Percentiles rank a stretch among this genome's conserved stretches.
phyloP scores from a whole-genome alignment of 768 basidiomycete species.

The Rhizopogon vulgaris region DNA sequence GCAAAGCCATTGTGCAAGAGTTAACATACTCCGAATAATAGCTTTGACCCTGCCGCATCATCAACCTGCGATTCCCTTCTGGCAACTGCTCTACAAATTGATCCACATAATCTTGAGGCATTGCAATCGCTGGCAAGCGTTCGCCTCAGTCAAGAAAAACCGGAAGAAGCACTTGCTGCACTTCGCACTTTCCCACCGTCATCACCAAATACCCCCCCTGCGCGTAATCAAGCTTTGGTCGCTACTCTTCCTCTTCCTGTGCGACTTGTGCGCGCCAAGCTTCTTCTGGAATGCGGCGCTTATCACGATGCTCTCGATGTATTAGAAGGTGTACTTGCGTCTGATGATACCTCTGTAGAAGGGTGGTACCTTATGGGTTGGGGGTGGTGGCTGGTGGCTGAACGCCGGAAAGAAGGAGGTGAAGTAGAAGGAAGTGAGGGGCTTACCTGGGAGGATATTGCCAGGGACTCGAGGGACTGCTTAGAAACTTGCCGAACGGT shows the following conservation, averaged over 20 bases:
- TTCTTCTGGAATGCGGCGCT: slow-evolving; percentile 72
- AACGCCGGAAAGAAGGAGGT: slow-evolving; percentile 54
- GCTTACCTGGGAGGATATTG: slow-evolving; percentile 72
- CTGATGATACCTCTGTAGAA: slow-evolving; percentile 83
- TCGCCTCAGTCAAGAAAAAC: slow-evolving; percentile 79
- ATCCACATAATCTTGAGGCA: slow-evolving; percentile 73
- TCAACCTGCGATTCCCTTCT: slow-evolving; percentile 77
- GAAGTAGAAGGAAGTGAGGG: slow-evolving; percentile 28
- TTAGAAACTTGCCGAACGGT: slow-evolving; percentile 80
- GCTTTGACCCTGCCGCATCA: slow-evolving; percentile 79
- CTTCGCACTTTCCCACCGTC: slow-evolving; percentile 16
- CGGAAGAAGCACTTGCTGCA: slow-evolving; percentile 66
- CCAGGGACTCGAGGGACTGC: slow-evolving; percentile 72
- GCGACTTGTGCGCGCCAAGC: slow-evolving; percentile 68
- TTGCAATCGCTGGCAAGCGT: slow-evolving; percentile 79
- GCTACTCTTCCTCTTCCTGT: slow-evolving; percentile 52
- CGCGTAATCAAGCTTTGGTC: slow-evolving; percentile 21
- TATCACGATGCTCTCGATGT: slow-evolving; percentile 71
- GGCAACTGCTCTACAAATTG: slow-evolving; percentile 61
- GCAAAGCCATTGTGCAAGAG: neutral
- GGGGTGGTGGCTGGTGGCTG: slow-evolving; percentile 83
- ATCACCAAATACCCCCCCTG: neutral
- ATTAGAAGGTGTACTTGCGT: slow-evolving; percentile 69
- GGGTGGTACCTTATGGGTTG: slow-evolving; percentile 95
- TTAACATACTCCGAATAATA: slow-evolving; percentile 20